phyloP scores from a whole-genome alignment of 768 basidiomycete genomes.

The Boletus vermiculosoides region DNA sequence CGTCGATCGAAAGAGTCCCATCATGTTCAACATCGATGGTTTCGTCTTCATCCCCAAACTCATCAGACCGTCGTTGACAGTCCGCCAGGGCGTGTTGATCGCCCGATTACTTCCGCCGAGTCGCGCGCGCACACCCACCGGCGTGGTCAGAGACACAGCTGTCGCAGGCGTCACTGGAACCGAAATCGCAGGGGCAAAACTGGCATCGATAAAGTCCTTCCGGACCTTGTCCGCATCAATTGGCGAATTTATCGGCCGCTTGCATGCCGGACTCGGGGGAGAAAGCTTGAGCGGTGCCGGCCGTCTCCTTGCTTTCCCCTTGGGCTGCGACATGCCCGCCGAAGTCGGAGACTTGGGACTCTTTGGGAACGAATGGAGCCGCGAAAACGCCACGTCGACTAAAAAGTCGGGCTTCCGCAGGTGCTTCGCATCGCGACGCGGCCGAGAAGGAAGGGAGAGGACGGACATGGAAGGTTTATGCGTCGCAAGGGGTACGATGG shows the following conservation, averaged over 20 bases:
- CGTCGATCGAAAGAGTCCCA: constrained; percentile 32
- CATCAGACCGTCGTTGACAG: constrained; percentile 6
- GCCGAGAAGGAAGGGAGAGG: constrained; percentile 36
- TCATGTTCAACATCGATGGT: constrained; percentile 27
- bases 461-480: constrained; percentile 37
- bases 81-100: constrained; percentile 6
- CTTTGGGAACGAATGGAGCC: constrained; percentile 6
- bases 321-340: constrained; percentile 11
- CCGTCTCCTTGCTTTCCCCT: constrained; percentile 37
- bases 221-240: constrained; percentile 36
- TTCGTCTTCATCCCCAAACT: constrained; percentile 23
- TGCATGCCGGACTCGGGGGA: constrained; percentile 31
- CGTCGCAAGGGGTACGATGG: constrained; percentile 22
- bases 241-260: constrained; percentile 37
- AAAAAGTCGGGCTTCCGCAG: constrained; percentile 38
- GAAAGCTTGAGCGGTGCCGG: constrained; percentile 44
- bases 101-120: background rate
- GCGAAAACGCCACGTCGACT: constrained; percentile 32
- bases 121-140: background rate
- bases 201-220: constrained; percentile 44
- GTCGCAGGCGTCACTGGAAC: background rate
- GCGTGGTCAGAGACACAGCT: background rate
- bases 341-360: constrained; percentile 16
- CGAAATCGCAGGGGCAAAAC: constrained; percentile 36
- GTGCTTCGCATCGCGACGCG: constrained; percentile 36